Percentiles rank a stretch among this genome's conserved stretches.
Conservation (phyloP, 176 grass and related monocot species). For the Thinopyrum elongatum region DNA sequence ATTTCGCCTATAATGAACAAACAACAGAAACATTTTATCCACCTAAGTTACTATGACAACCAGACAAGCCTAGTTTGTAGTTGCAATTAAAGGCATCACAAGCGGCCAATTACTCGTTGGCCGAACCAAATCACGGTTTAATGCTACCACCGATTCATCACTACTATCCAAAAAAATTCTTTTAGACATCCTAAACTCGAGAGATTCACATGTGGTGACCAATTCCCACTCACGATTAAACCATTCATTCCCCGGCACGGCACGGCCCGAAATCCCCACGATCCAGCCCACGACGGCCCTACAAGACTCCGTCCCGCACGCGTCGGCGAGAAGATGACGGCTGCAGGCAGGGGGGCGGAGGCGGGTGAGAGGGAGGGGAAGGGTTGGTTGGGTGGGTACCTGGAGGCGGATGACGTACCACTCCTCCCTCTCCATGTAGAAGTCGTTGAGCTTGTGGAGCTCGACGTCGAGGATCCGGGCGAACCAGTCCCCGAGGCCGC, state of each 20-base stretch:
- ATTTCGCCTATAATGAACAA: background rate
- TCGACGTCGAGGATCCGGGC: conserved; percentile 73
- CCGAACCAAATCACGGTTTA: background rate
- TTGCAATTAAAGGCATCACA: background rate
- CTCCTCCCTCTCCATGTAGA: conserved; percentile 96
- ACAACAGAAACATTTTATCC: background rate
- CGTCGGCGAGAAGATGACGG: background rate
- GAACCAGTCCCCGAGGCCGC: conserved; percentile 67
- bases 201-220: background rate
- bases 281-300: background rate
- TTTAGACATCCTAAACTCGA: background rate
- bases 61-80: background rate
- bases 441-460: conserved; percentile 92
- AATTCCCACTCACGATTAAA: background rate
- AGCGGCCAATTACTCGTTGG: background rate
- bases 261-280: background rate
- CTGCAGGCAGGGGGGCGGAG: too few species aligned
- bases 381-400: conserved; percentile 16
- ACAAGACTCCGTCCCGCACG: background rate
- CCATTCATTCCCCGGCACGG: background rate
- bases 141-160: background rate
- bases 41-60: background rate
- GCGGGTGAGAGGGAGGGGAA: background rate
- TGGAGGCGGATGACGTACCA: conserved; percentile 95
- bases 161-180: background rate